Evolutionary conservation across 176 grass and related monocot species (phyloP).

Genomic region (Lolium rigidum): DNA sequence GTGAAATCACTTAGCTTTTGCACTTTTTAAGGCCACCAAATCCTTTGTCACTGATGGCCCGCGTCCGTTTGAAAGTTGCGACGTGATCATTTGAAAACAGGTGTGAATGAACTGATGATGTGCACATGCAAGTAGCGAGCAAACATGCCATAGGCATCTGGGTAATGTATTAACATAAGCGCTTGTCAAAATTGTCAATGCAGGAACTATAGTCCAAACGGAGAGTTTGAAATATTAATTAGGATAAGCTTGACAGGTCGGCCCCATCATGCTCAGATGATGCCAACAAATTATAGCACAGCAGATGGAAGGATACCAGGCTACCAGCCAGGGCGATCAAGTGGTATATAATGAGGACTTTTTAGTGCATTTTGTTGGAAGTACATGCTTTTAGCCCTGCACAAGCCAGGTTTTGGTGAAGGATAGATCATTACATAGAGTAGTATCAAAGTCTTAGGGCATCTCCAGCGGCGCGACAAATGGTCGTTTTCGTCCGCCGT

Average conservation of each 20-base stretch:
- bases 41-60: constrained; percentile 2
- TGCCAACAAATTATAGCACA: constrained; percentile 32
- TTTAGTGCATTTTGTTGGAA: constrained; percentile 41
- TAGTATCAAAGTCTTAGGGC: constrained; percentile 16
- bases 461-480: no score
- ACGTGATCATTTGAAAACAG: constrained; percentile 32
- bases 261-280: constrained; percentile 45
- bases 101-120: constrained; percentile 35
- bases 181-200: not conserved
- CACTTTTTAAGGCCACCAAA: constrained; percentile 28
- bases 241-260: constrained; percentile 17
- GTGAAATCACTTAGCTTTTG: not conserved
- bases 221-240: constrained; percentile 7
- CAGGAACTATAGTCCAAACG: constrained; percentile 33
- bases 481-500: no score
- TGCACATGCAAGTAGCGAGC: constrained; percentile 47
- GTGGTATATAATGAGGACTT: constrained; percentile 31
- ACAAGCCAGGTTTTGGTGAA: constrained; percentile 29
- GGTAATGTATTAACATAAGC: not conserved
- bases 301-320: constrained; percentile 34
- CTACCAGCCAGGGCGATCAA: constrained; percentile 25
- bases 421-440: not conserved
- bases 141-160: constrained; percentile 44
- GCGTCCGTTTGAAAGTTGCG: not conserved
- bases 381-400: constrained; percentile 36